A percentile compares a stretch with the other conserved stretches of the same genome.
phyloP scores from a whole-genome alignment of 371 early-diverging fungal genomes.

The Syncephalis plumigaleata region DNA sequence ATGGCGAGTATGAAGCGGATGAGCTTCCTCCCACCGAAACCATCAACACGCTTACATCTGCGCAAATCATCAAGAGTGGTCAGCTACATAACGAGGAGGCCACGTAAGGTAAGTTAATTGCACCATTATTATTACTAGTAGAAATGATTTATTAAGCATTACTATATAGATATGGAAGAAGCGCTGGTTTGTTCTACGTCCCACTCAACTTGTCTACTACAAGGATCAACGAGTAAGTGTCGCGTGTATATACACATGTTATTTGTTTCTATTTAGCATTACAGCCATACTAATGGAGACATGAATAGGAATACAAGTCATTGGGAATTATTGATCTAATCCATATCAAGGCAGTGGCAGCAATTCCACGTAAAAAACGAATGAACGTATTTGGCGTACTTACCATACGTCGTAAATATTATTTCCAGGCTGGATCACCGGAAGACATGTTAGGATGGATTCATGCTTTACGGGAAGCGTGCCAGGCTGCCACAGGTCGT shows the following conservation, averaged over 20 bases:
- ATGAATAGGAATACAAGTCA: not conserved
- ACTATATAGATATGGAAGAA: slow-evolving; percentile 50
- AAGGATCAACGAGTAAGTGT: slow-evolving; percentile 50
- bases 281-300: not conserved
- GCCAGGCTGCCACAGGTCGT: too few relatives aligned
- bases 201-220: slow-evolving; percentile 51
- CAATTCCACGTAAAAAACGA: not conserved
- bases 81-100: too few relatives aligned
- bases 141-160: not conserved
- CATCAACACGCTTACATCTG: too few relatives aligned
- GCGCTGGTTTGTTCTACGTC: slow-evolving; percentile 67
- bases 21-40: too few relatives aligned
- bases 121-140: too few relatives aligned
- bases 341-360: not conserved
- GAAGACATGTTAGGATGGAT: not conserved
- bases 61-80: too few relatives aligned
- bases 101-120: too few relatives aligned
- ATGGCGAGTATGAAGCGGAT: too few relatives aligned
- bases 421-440: not conserved
- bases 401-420: not conserved
- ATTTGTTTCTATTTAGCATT: too few relatives aligned
- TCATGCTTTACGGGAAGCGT: not conserved
- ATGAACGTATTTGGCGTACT: not conserved
- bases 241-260: too few relatives aligned
- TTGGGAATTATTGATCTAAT: not conserved